Percentiles rank a stretch among this genome's conserved stretches.
phyloP scores from a whole-genome alignment of 2,329 filamentous ascomycete genomes.

The Trichoderma simmonsii region DNA sequence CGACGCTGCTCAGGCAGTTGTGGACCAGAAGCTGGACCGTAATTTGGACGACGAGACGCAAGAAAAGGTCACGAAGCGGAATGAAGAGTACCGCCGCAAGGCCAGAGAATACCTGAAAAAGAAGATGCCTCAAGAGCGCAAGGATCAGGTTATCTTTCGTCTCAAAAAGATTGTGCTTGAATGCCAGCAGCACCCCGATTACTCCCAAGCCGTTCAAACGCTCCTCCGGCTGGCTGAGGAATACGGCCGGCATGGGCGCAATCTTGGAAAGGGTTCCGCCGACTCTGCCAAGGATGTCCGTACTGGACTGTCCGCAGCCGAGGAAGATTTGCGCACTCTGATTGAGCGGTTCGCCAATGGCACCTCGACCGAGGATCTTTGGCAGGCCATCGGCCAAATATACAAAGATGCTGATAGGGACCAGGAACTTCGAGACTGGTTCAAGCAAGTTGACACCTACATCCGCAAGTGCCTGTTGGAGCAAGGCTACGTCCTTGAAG shows the following conservation, averaged over 20 bases:
- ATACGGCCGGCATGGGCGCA: slow-evolving; percentile 73
- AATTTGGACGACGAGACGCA: slow-evolving; percentile 66
- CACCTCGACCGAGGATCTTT: slow-evolving; percentile 83
- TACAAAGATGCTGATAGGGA: slow-evolving; percentile 86
- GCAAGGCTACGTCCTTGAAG: slow-evolving; percentile 86
- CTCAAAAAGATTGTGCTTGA: slow-evolving; percentile 97
- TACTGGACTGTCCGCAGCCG: slow-evolving; percentile 64
- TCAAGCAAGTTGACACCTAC: slow-evolving; percentile 72
- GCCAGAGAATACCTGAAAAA: slow-evolving; percentile 73
- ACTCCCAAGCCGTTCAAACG: slow-evolving; percentile 86
- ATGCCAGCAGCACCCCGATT: slow-evolving; percentile 92
- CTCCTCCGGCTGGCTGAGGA: slow-evolving; percentile 79
- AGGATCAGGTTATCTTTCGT: slow-evolving; percentile 86
- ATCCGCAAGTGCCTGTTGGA: slow-evolving; percentile 81
- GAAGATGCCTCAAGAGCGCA: slow-evolving; percentile 90
- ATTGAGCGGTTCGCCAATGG: slow-evolving; percentile 95
- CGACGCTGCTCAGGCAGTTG: slow-evolving; percentile 38
- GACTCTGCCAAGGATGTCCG: slow-evolving; percentile 72
- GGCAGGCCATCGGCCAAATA: slow-evolving; percentile 78
- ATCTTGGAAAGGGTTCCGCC: slow-evolving; percentile 60
- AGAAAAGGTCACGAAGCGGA: slow-evolving; percentile 43
- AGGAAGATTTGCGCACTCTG: slow-evolving; percentile 73
- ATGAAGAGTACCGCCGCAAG: slow-evolving; percentile 44
- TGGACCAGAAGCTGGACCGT: slow-evolving; percentile 56
- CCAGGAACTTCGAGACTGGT: slow-evolving; percentile 84